Percentiles rank a stretch among this genome's conserved stretches.
These are phyloP conservation scores for Blastomyces percursus DNA, from an alignment of 2,329 filamentous ascomycete genomes.

Conservation along the genomic window DNA sequence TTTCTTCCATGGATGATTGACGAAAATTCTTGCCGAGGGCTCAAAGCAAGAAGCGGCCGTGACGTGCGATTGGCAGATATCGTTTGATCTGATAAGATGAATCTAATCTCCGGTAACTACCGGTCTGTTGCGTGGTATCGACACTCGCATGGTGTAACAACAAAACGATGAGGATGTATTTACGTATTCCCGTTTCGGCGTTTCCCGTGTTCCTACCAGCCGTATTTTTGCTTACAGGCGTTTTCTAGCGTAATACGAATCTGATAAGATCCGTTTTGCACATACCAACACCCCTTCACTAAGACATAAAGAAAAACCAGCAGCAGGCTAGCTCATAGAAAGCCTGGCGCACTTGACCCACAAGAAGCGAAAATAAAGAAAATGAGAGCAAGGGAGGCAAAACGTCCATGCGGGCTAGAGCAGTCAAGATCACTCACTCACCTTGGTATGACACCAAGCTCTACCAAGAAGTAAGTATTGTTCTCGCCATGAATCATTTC, in stretches of 20 bases:
- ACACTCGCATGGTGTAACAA: background rate
- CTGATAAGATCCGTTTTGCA: background rate
- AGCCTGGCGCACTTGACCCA: background rate
- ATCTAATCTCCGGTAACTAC: slow-evolving; percentile 1
- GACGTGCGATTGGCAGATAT: background rate
- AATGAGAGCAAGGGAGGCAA: background rate
- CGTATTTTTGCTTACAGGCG: background rate
- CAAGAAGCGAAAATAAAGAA: background rate
- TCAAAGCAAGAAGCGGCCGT: background rate
- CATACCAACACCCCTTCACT: background rate
- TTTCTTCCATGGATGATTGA: background rate
- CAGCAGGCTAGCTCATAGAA: background rate
- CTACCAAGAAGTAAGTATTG: background rate
- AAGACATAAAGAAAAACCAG: background rate
- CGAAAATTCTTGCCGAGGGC: background rate
- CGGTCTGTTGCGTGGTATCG: background rate
- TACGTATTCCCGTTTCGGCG: background rate
- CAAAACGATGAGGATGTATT: background rate
- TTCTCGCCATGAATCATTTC: background rate
- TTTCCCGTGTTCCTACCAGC: background rate
- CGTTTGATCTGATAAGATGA: slow-evolving; percentile 4
- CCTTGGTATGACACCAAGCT: background rate
- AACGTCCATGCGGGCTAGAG: background rate
- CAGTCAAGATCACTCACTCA: background rate
- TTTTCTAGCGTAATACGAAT: background rate